These are phyloP conservation scores for Aspergillus nidulans DNA, from an alignment of 495 filamentous ascomycete genomes.

Conservation along the genomic window DNA sequence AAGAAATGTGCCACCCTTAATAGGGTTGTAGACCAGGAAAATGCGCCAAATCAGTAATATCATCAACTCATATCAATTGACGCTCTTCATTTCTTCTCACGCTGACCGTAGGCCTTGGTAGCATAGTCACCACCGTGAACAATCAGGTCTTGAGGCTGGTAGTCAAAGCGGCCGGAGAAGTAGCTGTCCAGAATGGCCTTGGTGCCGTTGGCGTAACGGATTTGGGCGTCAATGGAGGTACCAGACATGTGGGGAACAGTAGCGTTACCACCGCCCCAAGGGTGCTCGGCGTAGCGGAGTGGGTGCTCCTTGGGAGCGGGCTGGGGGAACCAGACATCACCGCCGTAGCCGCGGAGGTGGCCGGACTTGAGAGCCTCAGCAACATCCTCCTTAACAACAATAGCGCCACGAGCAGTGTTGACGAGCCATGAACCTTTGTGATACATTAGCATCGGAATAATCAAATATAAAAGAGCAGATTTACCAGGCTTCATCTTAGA, in stretches of 20 bases:
- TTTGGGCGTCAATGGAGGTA: slow-evolving; percentile 94
- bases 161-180: slow-evolving; percentile 80
- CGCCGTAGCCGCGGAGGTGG: slow-evolving; percentile 95
- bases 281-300: slow-evolving; percentile 88
- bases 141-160: slow-evolving; percentile 87
- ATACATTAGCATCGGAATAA: slow-evolving; percentile 7
- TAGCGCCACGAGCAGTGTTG: slow-evolving; percentile 97
- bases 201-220: slow-evolving; percentile 84
- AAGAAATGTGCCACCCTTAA: not conserved
- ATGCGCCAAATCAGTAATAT: slow-evolving; percentile 14
- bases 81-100: slow-evolving; percentile 37
- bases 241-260: slow-evolving; percentile 99
- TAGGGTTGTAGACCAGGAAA: slow-evolving; percentile 9
- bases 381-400: slow-evolving; percentile 99
- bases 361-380: slow-evolving; percentile 88
- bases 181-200: slow-evolving; percentile 90
- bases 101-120: slow-evolving; percentile 90
- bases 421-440: slow-evolving; percentile 81
- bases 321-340: slow-evolving; percentile 92
- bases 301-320: slow-evolving; percentile 92
- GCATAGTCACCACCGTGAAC: slow-evolving; percentile 90
- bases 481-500: slow-evolving; percentile 97
- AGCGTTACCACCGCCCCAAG: slow-evolving; percentile 94
- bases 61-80: slow-evolving; percentile 10
- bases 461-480: slow-evolving; percentile 10